These are phyloP conservation scores for Blastobotrys persicus DNA, from an alignment of 1,139 yeast genomes.

Conservation along the genomic window DNA sequence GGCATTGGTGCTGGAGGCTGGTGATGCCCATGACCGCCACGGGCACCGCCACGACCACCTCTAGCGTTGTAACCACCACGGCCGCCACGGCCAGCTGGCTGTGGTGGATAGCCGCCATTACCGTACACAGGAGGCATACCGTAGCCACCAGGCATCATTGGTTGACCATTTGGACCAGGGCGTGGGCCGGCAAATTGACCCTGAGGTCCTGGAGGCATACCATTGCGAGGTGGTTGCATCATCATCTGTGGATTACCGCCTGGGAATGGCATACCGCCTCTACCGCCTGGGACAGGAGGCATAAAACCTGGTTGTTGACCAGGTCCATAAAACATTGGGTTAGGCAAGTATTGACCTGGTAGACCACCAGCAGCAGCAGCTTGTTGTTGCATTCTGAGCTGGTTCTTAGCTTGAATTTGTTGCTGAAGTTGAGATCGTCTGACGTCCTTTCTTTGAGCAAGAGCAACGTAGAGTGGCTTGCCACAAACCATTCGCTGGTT, in stretches of 20 bases:
- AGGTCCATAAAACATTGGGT: slow-evolving; percentile 83
- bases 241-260: slow-evolving; percentile 86
- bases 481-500: slow-evolving; percentile 94
- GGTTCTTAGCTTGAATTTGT: slow-evolving; percentile 98
- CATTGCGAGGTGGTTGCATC: slow-evolving; percentile 62
- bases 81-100: slow-evolving; percentile 27
- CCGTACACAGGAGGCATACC: slow-evolving; percentile 80
- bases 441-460: slow-evolving; percentile 98
- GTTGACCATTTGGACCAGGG: slow-evolving; percentile 32
- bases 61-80: slow-evolving; percentile 40
- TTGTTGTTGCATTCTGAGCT: slow-evolving; percentile 96
- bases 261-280: slow-evolving; percentile 75
- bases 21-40: slow-evolving; percentile 20
- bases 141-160: slow-evolving; percentile 34
- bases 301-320: slow-evolving; percentile 76
- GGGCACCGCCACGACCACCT: slow-evolving; percentile 27
- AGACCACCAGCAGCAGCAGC: slow-evolving; percentile 70
- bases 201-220: slow-evolving; percentile 48
- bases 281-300: slow-evolving; percentile 70
- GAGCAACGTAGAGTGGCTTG: slow-evolving; percentile 97
- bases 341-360: slow-evolving; percentile 91
- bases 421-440: slow-evolving; percentile 97
- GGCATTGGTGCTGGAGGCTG: slow-evolving; percentile 20
- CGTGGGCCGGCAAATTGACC: slow-evolving; percentile 26
- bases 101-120: slow-evolving; percentile 53